These are phyloP conservation scores for Monosporascus sp. DNA, from an alignment of 2,329 filamentous ascomycete genomes.

Conservation along the genomic window DNA sequence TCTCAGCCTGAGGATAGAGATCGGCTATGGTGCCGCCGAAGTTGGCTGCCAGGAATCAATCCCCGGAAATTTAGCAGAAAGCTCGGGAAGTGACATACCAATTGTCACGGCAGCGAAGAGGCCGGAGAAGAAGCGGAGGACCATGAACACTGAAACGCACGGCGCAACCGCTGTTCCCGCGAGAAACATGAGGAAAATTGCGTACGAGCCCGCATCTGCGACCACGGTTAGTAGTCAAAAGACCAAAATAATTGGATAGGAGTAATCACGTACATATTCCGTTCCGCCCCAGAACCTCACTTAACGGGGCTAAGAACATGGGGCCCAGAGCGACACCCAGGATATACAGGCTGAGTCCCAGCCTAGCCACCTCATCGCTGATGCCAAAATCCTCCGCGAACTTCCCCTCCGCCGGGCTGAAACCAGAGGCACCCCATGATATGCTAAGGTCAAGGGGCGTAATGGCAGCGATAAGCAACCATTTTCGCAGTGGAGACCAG, in stretches of 20 bases:
- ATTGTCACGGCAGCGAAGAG: slow-evolving; percentile 35
- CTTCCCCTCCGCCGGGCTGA: slow-evolving; percentile 36
- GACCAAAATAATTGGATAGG: background rate
- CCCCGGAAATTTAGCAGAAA: background rate
- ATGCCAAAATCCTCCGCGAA: slow-evolving; percentile 37
- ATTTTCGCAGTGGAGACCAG: slow-evolving; percentile 29
- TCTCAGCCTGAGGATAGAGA: slow-evolving; percentile 36
- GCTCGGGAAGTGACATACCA: slow-evolving; percentile 2
- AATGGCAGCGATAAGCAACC: slow-evolving; percentile 26
- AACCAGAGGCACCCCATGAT: slow-evolving; percentile 42
- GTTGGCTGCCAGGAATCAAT: slow-evolving; percentile 19
- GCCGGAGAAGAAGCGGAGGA: slow-evolving; percentile 39
- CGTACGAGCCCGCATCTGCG: slow-evolving; percentile 34
- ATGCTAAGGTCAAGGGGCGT: slow-evolving; percentile 27
- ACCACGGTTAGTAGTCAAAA: background rate
- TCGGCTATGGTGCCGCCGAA: slow-evolving; percentile 42
- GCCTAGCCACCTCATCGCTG: slow-evolving; percentile 33
- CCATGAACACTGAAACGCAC: slow-evolving; percentile 35
- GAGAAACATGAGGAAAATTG: slow-evolving; percentile 36
- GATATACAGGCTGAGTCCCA: slow-evolving; percentile 42
- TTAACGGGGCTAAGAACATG: slow-evolving; percentile 28
- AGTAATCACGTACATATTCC: slow-evolving; percentile 25
- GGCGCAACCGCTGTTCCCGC: slow-evolving; percentile 38
- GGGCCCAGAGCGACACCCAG: slow-evolving; percentile 37
- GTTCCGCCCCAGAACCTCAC: slow-evolving; percentile 37